Conservation (phyloP, 2,329 filamentous ascomycete genomes). For the Aspergillus intermedius region DNA sequence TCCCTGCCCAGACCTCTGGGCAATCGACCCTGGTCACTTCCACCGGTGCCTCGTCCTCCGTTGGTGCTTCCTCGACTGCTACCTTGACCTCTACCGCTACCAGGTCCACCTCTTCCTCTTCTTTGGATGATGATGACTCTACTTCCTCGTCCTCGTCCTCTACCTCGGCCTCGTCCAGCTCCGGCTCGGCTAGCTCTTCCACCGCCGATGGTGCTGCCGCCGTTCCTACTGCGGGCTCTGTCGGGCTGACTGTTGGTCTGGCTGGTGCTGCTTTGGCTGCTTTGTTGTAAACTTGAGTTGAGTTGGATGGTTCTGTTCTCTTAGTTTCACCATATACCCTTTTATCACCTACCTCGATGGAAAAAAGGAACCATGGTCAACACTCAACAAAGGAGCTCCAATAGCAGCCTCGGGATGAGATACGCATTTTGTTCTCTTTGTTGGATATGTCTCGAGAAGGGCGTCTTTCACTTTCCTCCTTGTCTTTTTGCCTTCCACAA, state of each 20-base stretch:
- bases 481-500: background rate
- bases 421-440: slow-evolving; percentile 1
- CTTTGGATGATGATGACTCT: slow-evolving; percentile 12
- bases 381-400: background rate
- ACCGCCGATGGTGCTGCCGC: slow-evolving; percentile 26
- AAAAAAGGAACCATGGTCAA: background rate
- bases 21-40: slow-evolving; percentile 20
- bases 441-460: slow-evolving; percentile 8
- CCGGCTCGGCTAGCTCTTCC: slow-evolving; percentile 12
- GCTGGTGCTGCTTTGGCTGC: slow-evolving; percentile 39
- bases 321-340: background rate
- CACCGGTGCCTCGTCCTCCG: slow-evolving; percentile 8
- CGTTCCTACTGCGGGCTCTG: slow-evolving; percentile 32
- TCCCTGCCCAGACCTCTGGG: slow-evolving; percentile 15
- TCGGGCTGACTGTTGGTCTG: slow-evolving; percentile 31
- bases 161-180: slow-evolving; percentile 10
- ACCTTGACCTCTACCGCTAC: slow-evolving; percentile 18
- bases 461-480: background rate
- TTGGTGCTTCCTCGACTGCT: slow-evolving; percentile 12
- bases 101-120: slow-evolving; percentile 15
- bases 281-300: slow-evolving; percentile 30
- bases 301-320: background rate
- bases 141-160: slow-evolving; percentile 10
- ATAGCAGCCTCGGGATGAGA: background rate
- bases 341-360: background rate